Percentiles rank a stretch among this genome's conserved stretches.
These are phyloP conservation scores for Extremus antarcticus DNA, from an alignment of 495 filamentous ascomycete species.

Conservation along the genomic window DNA sequence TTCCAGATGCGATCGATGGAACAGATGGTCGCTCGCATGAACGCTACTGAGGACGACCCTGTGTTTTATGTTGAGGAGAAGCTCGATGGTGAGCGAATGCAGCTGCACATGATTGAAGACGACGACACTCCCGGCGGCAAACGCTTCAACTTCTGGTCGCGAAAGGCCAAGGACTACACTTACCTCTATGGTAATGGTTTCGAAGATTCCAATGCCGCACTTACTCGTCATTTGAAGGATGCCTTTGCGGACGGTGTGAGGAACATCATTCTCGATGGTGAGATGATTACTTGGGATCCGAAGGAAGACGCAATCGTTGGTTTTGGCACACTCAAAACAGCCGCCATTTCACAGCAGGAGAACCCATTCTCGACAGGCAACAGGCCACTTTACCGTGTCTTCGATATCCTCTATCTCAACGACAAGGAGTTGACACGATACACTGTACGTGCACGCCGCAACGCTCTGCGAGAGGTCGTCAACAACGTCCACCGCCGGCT, in stretches of 20 bases:
- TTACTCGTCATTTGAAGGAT: constrained; percentile 67
- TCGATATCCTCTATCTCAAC: constrained; percentile 87
- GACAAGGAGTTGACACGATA: constrained; percentile 67
- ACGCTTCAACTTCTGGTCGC: constrained; percentile 81
- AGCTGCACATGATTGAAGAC: constrained; percentile 83
- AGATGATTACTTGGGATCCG: constrained; percentile 99
- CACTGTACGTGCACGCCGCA: constrained; percentile 68
- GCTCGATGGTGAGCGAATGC: constrained; percentile 92
- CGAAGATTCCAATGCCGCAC: constrained; percentile 60
- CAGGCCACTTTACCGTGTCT: constrained; percentile 74
- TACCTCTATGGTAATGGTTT: constrained; percentile 81
- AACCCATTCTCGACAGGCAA: constrained; percentile 60
- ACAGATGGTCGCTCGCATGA: constrained; percentile 68
- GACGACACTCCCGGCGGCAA: constrained; percentile 53
- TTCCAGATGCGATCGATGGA: constrained; percentile 85
- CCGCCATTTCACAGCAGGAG: constrained; percentile 68
- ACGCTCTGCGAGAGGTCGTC: constrained; percentile 59
- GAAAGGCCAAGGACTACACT: constrained; percentile 94
- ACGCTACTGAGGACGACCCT: constrained; percentile 53
- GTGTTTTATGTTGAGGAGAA: constrained; percentile 98
- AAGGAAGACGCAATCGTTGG: constrained; percentile 70
- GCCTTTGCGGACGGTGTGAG: constrained; percentile 70
- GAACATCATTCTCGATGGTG: constrained; percentile 86
- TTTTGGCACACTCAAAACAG: constrained; percentile 90
- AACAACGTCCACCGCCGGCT: constrained; percentile 58